Evolutionary conservation across 2,329 filamentous ascomycete species (phyloP).

Genomic region (Didymella lethalis): DNA sequence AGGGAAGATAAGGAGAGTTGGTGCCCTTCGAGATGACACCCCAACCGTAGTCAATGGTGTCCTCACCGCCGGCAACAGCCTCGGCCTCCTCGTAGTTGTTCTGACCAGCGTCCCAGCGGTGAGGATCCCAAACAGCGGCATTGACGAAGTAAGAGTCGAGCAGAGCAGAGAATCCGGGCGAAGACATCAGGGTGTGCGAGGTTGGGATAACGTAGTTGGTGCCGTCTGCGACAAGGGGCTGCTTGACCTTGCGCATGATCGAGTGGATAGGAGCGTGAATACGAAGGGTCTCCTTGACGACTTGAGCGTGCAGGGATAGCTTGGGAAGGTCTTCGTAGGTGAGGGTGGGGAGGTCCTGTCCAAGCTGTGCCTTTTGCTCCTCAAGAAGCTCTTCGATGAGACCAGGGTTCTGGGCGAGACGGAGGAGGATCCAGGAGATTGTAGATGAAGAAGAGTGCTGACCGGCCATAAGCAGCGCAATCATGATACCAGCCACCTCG

Average conservation of each 20-base stretch:
- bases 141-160: constrained; percentile 81
- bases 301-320: constrained; percentile 81
- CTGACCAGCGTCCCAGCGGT: constrained; percentile 78
- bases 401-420: constrained; percentile 77
- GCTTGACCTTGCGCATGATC: constrained; percentile 91
- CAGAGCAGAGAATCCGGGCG: constrained; percentile 80
- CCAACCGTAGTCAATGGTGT: constrained; percentile 92
- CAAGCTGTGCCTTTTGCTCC: constrained; percentile 79
- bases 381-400: constrained; percentile 82
- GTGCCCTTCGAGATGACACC: constrained; percentile 91
- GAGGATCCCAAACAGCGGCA: constrained; percentile 84
- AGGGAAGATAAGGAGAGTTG: constrained; percentile 88
- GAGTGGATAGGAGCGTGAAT: constrained; percentile 94
- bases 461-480: constrained; percentile 88
- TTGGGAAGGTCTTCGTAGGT: constrained; percentile 79
- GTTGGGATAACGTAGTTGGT: constrained; percentile 85
- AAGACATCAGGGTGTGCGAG: constrained; percentile 81
- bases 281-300: constrained; percentile 91
- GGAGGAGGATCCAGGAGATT: constrained; percentile 83
- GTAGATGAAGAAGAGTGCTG: constrained; percentile 90
- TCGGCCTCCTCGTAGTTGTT: constrained; percentile 53
- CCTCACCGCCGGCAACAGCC: constrained; percentile 67
- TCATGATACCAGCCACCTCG: constrained; percentile 93
- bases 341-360: constrained; percentile 76
- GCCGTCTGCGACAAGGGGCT: constrained; percentile 81